phyloP scores from a whole-genome alignment of 495 filamentous ascomycete genomes.

The Daldinia grandis region DNA sequence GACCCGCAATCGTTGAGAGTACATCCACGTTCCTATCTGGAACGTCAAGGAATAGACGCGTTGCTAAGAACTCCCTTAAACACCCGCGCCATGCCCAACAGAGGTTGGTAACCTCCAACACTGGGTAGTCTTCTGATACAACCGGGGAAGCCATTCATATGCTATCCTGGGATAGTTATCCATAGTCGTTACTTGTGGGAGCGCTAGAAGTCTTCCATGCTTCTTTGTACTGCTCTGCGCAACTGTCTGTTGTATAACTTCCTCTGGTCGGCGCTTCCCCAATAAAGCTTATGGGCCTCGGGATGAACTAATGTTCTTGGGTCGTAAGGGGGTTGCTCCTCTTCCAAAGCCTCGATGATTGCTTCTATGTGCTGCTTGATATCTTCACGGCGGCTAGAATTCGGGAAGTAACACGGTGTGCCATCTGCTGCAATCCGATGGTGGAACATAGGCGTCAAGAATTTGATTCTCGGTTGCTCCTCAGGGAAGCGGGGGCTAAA shows the following conservation, averaged over 20 bases:
- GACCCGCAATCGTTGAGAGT: conserved; percentile 7
- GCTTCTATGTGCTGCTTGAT: conserved; percentile 85
- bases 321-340: conserved; percentile 87
- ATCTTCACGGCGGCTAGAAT: conserved; percentile 70
- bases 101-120: neutral
- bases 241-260: conserved; percentile 85
- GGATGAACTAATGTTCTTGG: conserved; percentile 87
- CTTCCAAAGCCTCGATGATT: conserved; percentile 83
- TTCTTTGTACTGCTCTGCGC: conserved; percentile 66
- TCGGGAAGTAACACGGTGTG: conserved; percentile 82
- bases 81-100: conserved; percentile 19
- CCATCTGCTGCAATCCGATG: conserved; percentile 83
- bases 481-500: conserved; percentile 91
- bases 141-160: conserved; percentile 1
- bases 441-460: conserved; percentile 86
- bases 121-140: conserved; percentile 11
- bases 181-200: neutral
- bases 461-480: conserved; percentile 86
- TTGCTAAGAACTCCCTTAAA: conserved; percentile 9
- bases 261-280: conserved; percentile 80
- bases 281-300: conserved; percentile 86
- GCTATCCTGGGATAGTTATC: neutral
- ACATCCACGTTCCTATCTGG: conserved; percentile 1
- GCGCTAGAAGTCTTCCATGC: conserved; percentile 56
- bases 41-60: conserved; percentile 14